Percentiles rank a stretch among this genome's conserved stretches.
Conservation (phyloP, 2,329 filamentous ascomycete species). For the Pseudogymnoascus sp. region DNA sequence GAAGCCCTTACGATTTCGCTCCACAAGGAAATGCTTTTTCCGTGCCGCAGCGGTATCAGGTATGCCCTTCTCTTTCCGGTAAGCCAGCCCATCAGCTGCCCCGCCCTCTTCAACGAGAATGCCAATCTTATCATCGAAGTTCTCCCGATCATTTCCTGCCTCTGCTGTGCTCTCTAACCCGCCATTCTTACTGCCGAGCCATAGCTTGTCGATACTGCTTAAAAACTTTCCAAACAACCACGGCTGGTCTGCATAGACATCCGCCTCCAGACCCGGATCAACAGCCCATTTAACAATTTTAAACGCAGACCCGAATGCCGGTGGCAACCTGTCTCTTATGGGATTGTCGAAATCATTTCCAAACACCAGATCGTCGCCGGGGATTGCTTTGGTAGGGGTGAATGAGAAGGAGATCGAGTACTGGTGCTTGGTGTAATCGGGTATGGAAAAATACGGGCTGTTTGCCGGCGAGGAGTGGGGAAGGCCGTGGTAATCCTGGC, state of each 20-base stretch:
- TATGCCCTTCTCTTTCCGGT: slow-evolving; percentile 40
- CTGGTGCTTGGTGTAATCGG: slow-evolving; percentile 59
- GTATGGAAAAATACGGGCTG: slow-evolving; percentile 68
- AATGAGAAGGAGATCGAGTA: slow-evolving; percentile 81
- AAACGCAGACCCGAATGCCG: slow-evolving; percentile 78
- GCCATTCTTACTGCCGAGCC: slow-evolving; percentile 45
- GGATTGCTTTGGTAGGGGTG: slow-evolving; percentile 49
- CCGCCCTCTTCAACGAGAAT: slow-evolving; percentile 60
- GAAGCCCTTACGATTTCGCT: slow-evolving; percentile 44
- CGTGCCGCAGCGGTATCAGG: slow-evolving; percentile 46
- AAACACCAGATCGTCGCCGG: slow-evolving; percentile 63
- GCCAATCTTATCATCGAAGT: slow-evolving; percentile 41
- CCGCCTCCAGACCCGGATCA: slow-evolving; percentile 83
- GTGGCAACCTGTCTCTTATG: slow-evolving; percentile 77
- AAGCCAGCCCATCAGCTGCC: slow-evolving; percentile 45
- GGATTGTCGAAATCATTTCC: slow-evolving; percentile 94
- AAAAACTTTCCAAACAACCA: slow-evolving; percentile 79
- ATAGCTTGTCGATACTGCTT: slow-evolving; percentile 69
- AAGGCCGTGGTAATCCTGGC: slow-evolving; percentile 55
- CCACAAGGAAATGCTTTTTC: slow-evolving; percentile 52
- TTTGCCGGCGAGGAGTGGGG: slow-evolving; percentile 60
- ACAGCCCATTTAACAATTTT: slow-evolving; percentile 83
- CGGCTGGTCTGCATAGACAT: slow-evolving; percentile 79
- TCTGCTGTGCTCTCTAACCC: slow-evolving; percentile 14
- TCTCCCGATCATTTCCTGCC: slow-evolving; percentile 23